Evolutionary conservation across 768 basidiomycete genomes (phyloP), one percentile per base, ranked within the genome.

Genomic region (Kockovaella imperatae): DNA sequence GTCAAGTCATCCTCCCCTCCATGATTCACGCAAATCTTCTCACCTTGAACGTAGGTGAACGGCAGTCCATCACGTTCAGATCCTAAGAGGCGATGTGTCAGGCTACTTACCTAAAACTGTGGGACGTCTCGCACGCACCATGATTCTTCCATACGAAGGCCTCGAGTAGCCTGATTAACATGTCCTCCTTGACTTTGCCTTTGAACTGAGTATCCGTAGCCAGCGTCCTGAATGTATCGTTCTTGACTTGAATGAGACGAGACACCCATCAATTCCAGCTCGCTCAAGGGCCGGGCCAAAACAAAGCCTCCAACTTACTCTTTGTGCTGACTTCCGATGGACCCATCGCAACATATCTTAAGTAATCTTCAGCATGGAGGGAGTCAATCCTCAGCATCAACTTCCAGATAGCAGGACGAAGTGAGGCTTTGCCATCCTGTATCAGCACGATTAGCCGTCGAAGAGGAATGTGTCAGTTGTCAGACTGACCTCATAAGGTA

Each of bases 141-240:
- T 87, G 79, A 72, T 57, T 91, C 55, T 87, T 77, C 95, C 93
- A 99, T 3, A 96, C 91, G 71, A 96, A 99, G 1, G 93, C 95
- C 67, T 99, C 95, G 34, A 99, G 74, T n/a, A 96, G 73, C 35
- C 95, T 82, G 52, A 97, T 85, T 20, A 97, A 79, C 87, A 91
- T 91, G 60, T 93, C 90, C 73, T 97, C 93, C 25, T 86, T 82
- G 13, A 99, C 95, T 47, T 87, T 83, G 64, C 91, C 87, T 71
- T 93, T 95, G 75, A 99, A 97, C n/a, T 86, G 87, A 59, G 83
- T 81, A 71, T 99, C 95, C 1, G 93, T 99, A 1, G 93, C 91
- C 20, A 99, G 73, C 14, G 95, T 99, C 49, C 93, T 79, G 70
- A 97, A 97, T 0, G 91, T 95, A 64, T 97, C 91, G 61, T 97